Conservation (phyloP, 805 yeast genomes). For the Cyberlindnera maritima region DNA sequence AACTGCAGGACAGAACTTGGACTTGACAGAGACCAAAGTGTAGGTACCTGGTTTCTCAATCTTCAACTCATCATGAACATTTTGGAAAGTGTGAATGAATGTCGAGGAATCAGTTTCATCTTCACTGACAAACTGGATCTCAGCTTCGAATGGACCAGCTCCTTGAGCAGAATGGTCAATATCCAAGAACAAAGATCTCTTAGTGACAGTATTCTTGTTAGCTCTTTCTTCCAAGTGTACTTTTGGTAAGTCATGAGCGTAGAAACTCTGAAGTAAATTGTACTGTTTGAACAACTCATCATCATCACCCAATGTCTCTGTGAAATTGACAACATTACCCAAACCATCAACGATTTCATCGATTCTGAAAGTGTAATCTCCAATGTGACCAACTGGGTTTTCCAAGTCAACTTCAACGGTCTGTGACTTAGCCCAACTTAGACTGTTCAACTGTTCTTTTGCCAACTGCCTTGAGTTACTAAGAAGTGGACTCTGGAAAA, state of each 20-base stretch:
- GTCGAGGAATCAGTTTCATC: conserved; percentile 23
- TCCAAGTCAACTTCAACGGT: conserved; percentile 44
- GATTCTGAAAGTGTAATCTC: conserved; percentile 54
- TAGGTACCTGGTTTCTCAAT: conserved; percentile 68
- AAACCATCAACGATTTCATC: conserved; percentile 63
- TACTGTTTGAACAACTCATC: conserved; percentile 29
- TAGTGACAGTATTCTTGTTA: conserved; percentile 35
- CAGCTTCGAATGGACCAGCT: conserved; percentile 35
- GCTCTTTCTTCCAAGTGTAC: conserved; percentile 43
- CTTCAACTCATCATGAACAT: conserved; percentile 31
- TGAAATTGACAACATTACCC: conserved; percentile 53
- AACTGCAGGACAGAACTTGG: conserved; percentile 66
- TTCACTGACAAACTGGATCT: conserved; percentile 30
- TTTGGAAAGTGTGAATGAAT: conserved; percentile 27
- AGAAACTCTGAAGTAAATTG: conserved; percentile 43
- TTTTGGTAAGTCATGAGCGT: conserved; percentile 55
- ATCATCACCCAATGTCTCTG: conserved; percentile 29
- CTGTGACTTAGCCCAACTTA: conserved; percentile 41
- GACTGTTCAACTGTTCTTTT: conserved; percentile 34
- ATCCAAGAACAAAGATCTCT: conserved; percentile 34
- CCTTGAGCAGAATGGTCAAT: conserved; percentile 30
- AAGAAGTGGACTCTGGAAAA: conserved; percentile 48
- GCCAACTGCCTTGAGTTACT: conserved; percentile 29
- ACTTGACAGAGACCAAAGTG: conserved; percentile 48
- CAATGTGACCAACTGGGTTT: conserved; percentile 40